Evolutionary conservation across 1,139 yeast genomes (phyloP).

Genomic region (Chernovozyma sophiae-reginae): DNA sequence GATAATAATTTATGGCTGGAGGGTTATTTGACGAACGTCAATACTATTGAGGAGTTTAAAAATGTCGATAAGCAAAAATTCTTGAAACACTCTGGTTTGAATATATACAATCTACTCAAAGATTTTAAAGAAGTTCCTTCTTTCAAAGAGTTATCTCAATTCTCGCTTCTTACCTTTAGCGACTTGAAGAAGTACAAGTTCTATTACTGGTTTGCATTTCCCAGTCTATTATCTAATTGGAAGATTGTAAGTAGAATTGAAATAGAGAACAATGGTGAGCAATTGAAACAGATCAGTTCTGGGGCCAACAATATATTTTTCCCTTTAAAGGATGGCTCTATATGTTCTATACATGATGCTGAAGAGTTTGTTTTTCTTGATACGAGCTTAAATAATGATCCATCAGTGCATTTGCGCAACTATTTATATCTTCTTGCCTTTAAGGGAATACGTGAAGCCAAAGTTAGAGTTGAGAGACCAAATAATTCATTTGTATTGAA

Average conservation of each 20-base stretch:
- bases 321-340: conserved; percentile 1
- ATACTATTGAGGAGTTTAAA: conserved; percentile 85
- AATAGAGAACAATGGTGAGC: not conserved
- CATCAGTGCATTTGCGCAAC: conserved; percentile 67
- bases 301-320: not conserved
- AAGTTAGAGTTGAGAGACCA: conserved; percentile 32
- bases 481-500: conserved; percentile 20
- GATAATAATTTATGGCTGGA: conserved; percentile 10
- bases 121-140: conserved; percentile 4
- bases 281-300: not conserved
- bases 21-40: conserved; percentile 52
- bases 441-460: conserved; percentile 33
- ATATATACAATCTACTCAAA: conserved; percentile 15
- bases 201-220: conserved; percentile 87
- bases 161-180: conserved; percentile 67
- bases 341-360: not conserved
- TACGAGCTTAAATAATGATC: conserved; percentile 45
- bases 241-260: not conserved
- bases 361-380: conserved; percentile 54
- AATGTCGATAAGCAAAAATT: conserved; percentile 56
- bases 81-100: conserved; percentile 42
- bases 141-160: conserved; percentile 26
- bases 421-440: conserved; percentile 52
- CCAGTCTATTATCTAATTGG: conserved; percentile 54
- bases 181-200: conserved; percentile 87